A percentile compares a stretch with the other conserved stretches of the same genome.
Conservation (phyloP, 2,329 filamentous ascomycete species). For the Exophiala sp. region DNA sequence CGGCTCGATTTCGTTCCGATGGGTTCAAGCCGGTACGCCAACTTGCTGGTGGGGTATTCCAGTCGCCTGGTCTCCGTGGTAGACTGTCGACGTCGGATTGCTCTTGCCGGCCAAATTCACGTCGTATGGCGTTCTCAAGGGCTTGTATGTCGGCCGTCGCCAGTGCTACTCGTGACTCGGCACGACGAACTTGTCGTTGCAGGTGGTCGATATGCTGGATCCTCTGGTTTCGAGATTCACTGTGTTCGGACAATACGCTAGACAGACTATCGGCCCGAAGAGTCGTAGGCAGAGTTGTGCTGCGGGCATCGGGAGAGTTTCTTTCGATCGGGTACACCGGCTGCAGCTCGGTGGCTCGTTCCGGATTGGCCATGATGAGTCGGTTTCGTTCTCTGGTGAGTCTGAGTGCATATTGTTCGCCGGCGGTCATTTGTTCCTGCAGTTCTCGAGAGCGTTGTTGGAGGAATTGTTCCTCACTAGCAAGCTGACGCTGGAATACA, state of each 20-base stretch:
- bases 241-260: constrained; percentile 16
- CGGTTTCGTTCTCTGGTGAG: constrained; percentile 17
- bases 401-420: constrained; percentile 12
- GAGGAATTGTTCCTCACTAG: constrained; percentile 21
- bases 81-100: not conserved
- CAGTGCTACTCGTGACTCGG: constrained; percentile 25
- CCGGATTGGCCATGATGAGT: constrained; percentile 1
- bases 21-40: not conserved
- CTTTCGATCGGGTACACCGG: not conserved
- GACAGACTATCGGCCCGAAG: constrained; percentile 3
- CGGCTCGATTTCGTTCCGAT: not conserved
- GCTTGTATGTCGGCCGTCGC: constrained; percentile 21
- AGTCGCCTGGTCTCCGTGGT: not conserved
- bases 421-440: constrained; percentile 17
- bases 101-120: not conserved
- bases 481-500: constrained; percentile 20
- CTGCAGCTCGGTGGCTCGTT: not conserved
- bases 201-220: constrained; percentile 22
- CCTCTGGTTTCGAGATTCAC: constrained; percentile 14
- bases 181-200: constrained; percentile 24
- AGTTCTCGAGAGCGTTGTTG: constrained; percentile 24
- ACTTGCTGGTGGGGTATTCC: not conserved
- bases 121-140: constrained; percentile 13
- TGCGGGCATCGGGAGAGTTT: constrained; percentile 17
- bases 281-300: constrained; percentile 22